phyloP scores from a whole-genome alignment of 495 filamentous ascomycete genomes.

The Lepraria neglecta region DNA sequence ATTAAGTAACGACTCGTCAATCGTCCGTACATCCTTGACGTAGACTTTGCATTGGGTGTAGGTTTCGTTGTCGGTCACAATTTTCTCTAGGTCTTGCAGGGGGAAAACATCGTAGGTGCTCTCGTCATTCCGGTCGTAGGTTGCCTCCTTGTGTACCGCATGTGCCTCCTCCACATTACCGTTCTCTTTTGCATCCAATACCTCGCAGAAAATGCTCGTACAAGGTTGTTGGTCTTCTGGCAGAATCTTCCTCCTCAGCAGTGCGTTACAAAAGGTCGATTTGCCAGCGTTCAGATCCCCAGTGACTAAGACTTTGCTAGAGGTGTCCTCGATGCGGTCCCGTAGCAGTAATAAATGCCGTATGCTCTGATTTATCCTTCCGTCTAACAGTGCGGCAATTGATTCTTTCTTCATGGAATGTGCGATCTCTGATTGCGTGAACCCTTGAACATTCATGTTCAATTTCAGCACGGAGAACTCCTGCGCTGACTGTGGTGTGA shows the following conservation, averaged over 20 bases:
- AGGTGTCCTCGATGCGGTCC: constrained; percentile 93
- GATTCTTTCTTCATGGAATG: constrained; percentile 94
- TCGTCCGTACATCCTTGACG: constrained; percentile 80
- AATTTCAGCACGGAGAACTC: constrained; percentile 94
- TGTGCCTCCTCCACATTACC: constrained; percentile 89
- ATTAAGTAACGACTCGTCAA: constrained; percentile 90
- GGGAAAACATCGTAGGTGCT: constrained; percentile 83
- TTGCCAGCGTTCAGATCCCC: constrained; percentile 97
- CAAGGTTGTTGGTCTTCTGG: constrained; percentile 99
- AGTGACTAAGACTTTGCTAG: constrained; percentile 96
- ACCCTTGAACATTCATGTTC: constrained; percentile 79
- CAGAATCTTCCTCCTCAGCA: constrained; percentile 83
- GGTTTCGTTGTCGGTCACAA: constrained; percentile 77
- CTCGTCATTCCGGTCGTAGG: constrained; percentile 86
- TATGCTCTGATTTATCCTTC: constrained; percentile 86
- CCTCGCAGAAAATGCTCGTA: constrained; percentile 97
- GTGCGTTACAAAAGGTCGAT: constrained; percentile 96
- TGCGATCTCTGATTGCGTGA: constrained; percentile 84
- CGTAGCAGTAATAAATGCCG: constrained; percentile 79
- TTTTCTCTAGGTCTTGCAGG: constrained; percentile 70
- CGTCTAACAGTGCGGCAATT: constrained; percentile 82
- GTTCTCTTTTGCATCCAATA: constrained; percentile 87
- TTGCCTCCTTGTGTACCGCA: constrained; percentile 71
- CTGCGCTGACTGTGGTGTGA: constrained; percentile 88
- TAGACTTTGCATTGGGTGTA: constrained; percentile 97